Base-by-base conservation (phyloP, 352 stramenopile genomes). In the Pythium dissimile region DNA sequence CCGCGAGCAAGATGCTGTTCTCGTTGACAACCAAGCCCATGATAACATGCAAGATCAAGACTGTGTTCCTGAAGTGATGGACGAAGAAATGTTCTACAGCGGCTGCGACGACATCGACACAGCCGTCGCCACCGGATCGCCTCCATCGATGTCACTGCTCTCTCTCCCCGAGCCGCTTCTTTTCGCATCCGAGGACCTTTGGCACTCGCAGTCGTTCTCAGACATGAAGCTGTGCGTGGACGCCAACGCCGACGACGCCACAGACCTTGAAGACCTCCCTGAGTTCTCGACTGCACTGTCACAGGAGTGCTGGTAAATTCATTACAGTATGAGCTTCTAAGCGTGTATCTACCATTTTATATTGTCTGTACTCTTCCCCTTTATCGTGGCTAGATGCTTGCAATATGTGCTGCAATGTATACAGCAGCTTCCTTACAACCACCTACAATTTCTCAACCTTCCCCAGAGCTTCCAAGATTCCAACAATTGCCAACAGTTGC, bases 221-320 rank as follows among this genome's bases (percentile, higher is more conserved):
- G 55, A 63, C 28, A 51, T 63, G 37, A 39, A 35, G 24, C n/a
- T 64, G 2, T 21, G 47, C 18, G 31, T 43, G 18, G 27, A 61
- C 18, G 47, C 41, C 24, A 42, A 41, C 31, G 31, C 50, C 2
- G 18, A 37, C 47, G 39, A 46, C n/a, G 49, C 39, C 15, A 62
- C 54, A 11, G 55, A 63, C 37, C 30, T 63, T 13, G 47, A 62
- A 28, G 54, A 62, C 15, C 34, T 53, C n/a, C 23, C 43, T 4
- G 56, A 58, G 16, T 52, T 64, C 21, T 27, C 47, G 4, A 13
- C 39, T 13, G 47, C 27, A 2, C 39, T 64, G 21, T 64, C 56
- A 3, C 56, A 64, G 21, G 56, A 64, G 31, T 64, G 56, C 48
- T 64, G 56, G 56, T 64, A 51, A 48, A 28, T 15, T 27, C 23